Evolutionary conservation across 768 basidiomycete species (phyloP), one percentile per base, ranked within the genome.

Genomic region (Phlebiopsis flavidoalba): DNA sequence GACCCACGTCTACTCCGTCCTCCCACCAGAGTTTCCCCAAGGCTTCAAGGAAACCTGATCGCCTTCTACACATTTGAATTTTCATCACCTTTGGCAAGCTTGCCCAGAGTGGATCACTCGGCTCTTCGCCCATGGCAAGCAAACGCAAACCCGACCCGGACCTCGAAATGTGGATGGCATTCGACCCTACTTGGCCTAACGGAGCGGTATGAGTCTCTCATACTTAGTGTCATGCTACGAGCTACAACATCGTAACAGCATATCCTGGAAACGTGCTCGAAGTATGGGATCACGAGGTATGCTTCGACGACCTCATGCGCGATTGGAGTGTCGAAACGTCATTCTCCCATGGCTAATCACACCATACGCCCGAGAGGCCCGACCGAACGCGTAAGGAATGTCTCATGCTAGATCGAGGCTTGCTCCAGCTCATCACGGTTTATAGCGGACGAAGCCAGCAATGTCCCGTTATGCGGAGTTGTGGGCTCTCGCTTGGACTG

Each of bases 401-500:
- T 31, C 26, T n/a, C n/a, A n/a, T n/a, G 26, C 26, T 31, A 24
- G 8, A 52, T 31, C 31, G n/a, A n/a, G n/a, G n/a, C n/a, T n/a
- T 31, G 24, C 50, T 26, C 21, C 14, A 3, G 5, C 48, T 49
- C 21, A 31, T 15, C 5, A 7, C 5, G 31, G n/a, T 45, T 17
- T 3, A 43, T 8, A 92, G 84, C 84, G 64, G 84, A 90, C 60
- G 86, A 94, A 72, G 84, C n/a, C 89, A 35, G 77, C 86, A 67
- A 71, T 79, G 37, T 80, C n/a, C n/a, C n/a, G n/a, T 89, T 85
- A 74, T 96, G 54, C 83, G 86, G 67, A 88, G 88, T n/a, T 2
- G 85, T 93, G 14, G 88, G 90, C 22, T 85, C 88, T 1, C 78
- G 91, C 48, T 91, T 98, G 68, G 95, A 98, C 65, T 95, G 93